Percentiles rank a stretch among this genome's conserved stretches.
Conservation (phyloP, 768 basidiomycete species). For the Lactarius sp. region DNA sequence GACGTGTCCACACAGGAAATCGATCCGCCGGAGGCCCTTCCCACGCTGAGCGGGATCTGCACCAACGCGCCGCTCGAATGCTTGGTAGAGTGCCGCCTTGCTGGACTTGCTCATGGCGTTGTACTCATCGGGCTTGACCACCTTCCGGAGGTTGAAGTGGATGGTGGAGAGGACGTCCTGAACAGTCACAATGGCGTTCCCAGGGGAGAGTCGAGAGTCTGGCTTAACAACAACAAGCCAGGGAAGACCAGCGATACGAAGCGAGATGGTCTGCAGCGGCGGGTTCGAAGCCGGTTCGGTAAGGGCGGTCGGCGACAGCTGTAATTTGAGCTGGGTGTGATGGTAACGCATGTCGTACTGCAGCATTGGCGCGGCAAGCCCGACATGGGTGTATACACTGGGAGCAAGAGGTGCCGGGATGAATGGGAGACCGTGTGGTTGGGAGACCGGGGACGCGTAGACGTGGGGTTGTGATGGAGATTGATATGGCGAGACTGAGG, state of each 20-base stretch:
- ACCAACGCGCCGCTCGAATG: slow-evolving; percentile 11
- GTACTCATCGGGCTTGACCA: slow-evolving; percentile 7
- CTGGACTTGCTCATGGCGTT: background rate
- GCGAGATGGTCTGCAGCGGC: background rate
- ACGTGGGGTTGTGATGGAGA: background rate
- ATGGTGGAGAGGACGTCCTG: slow-evolving; percentile 2
- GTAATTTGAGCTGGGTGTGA: background rate
- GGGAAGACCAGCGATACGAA: slow-evolving; percentile 12
- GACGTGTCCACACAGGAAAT: slow-evolving; percentile 4
- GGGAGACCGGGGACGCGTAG: slow-evolving; percentile 8
- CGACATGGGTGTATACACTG: background rate
- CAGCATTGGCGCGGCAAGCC: background rate
- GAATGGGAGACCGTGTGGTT: background rate
- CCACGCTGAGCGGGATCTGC: background rate
- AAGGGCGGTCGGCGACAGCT: background rate
- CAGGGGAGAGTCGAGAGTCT: background rate
- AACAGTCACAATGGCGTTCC: slow-evolving; percentile 7
- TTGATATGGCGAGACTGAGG: background rate
- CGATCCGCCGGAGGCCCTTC: slow-evolving; percentile 16
- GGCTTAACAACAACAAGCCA: slow-evolving; percentile 1
- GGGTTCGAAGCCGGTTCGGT: slow-evolving; percentile 2
- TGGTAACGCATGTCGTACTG: slow-evolving; percentile 1
- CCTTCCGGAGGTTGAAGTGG: slow-evolving; percentile 11
- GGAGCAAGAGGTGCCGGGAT: background rate
- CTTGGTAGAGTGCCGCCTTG: background rate